phyloP scores from a whole-genome alignment of 345 rosid species.

The Eucalyptus pumila region DNA sequence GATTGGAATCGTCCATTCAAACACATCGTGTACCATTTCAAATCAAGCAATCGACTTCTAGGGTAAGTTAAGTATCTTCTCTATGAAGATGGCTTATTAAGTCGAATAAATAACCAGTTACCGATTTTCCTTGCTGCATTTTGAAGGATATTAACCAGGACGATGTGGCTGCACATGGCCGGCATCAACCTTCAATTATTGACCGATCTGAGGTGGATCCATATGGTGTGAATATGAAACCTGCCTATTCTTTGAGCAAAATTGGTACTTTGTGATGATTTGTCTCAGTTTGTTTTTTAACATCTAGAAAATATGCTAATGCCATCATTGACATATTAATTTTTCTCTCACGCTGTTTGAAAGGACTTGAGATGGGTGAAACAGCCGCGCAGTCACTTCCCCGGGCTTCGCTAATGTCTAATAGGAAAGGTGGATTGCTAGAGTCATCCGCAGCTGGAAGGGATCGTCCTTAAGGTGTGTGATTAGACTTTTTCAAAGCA shows the following conservation, averaged over 20 bases:
- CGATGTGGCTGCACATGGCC: constrained; percentile 6
- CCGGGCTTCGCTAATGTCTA: constrained; percentile 7
- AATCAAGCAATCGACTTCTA: constrained; percentile 22
- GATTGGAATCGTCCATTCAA: constrained; percentile 46
- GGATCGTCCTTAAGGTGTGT: constrained; percentile 4
- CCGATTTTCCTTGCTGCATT: background rate
- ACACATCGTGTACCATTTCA: constrained; percentile 39
- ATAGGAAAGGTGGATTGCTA: background rate
- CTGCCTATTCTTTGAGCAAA: background rate
- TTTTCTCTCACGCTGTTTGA: background rate
- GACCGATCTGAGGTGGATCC: constrained; percentile 16
- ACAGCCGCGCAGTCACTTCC: constrained; percentile 2
- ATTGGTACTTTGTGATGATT: background rate
- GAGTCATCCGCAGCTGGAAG: constrained; percentile 6
- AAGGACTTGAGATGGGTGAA: constrained; percentile 13
- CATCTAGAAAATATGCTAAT: too few relatives aligned
- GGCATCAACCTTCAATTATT: constrained; percentile 24
- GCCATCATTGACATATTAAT: background rate
- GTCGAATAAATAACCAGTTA: background rate
- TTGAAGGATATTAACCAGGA: constrained; percentile 39
- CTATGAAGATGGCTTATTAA: background rate
- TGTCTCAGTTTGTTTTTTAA: background rate
- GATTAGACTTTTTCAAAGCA: background rate
- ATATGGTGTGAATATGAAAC: constrained; percentile 15
- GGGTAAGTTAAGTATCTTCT: constrained; percentile 19